These are phyloP conservation scores for Nigrospora oryzae DNA, from an alignment of 2,329 filamentous ascomycete genomes.

Conservation along the genomic window DNA sequence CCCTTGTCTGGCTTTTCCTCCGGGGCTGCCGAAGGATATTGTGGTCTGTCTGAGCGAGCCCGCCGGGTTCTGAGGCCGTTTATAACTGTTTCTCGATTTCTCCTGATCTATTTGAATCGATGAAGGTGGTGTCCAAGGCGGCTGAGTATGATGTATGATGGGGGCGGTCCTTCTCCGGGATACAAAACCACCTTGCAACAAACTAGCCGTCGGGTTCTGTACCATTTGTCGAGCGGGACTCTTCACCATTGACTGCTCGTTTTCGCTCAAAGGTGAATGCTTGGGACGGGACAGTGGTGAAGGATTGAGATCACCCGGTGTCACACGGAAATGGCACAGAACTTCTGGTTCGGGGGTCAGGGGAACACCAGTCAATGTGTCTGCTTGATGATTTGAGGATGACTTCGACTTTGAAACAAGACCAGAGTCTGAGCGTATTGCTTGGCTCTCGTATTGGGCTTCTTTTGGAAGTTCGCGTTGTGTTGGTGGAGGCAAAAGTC, in stretches of 20 bases:
- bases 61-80: background rate
- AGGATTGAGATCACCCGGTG: slow-evolving; percentile 18
- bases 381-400: no score
- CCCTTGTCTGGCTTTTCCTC: background rate
- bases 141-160: slow-evolving; percentile 10
- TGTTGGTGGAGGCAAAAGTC: no score
- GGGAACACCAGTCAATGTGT: background rate
- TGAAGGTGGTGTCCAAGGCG: slow-evolving; percentile 21
- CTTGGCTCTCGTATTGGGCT: no score
- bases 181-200: background rate
- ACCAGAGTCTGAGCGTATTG: no score
- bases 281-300: slow-evolving; percentile 2
- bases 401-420: no score
- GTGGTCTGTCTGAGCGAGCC: slow-evolving; percentile 14
- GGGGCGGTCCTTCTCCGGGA: slow-evolving; percentile 1
- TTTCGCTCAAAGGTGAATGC: background rate
- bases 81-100: background rate
- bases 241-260: background rate
- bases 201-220: background rate
- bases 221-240: background rate
- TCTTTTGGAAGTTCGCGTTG: no score
- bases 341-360: slow-evolving; percentile 17
- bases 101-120: slow-evolving; percentile 8
- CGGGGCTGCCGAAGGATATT: slow-evolving; percentile 12
- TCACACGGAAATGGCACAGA: slow-evolving; percentile 15